Conservation (phyloP, 768 basidiomycete species). For the Solioccasus polychromus region DNA sequence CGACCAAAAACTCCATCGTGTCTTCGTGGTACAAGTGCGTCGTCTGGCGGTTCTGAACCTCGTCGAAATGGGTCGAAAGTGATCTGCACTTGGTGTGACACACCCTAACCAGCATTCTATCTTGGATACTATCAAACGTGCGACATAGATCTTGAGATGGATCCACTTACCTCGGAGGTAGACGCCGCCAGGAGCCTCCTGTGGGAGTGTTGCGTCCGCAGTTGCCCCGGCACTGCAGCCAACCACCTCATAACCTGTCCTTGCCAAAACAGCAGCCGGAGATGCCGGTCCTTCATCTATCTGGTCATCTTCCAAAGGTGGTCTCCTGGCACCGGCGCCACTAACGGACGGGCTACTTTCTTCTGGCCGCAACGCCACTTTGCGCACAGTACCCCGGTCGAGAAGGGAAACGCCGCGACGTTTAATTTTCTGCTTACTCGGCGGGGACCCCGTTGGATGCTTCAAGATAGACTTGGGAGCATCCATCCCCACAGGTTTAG, state of each 20-base stretch:
- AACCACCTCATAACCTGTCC: conserved; percentile 53
- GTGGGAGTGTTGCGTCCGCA: conserved; percentile 19
- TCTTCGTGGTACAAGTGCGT: conserved; percentile 59
- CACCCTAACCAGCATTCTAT: conserved; percentile 85
- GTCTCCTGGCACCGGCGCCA: conserved; percentile 9
- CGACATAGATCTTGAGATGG: background rate
- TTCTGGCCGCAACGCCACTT: conserved; percentile 10
- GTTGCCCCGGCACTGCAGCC: conserved; percentile 67
- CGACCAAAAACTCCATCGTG: conserved; percentile 83
- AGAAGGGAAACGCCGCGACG: conserved; percentile 14
- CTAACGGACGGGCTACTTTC: conserved; percentile 24
- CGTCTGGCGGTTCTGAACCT: conserved; percentile 61
- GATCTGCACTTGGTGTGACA: conserved; percentile 58
- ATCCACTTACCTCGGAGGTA: conserved; percentile 66
- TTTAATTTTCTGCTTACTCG: conserved; percentile 6
- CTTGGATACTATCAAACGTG: conserved; percentile 40
- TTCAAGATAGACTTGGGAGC: conserved; percentile 27
- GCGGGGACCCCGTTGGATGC: conserved; percentile 5
- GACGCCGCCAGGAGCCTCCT: conserved; percentile 45
- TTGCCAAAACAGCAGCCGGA: conserved; percentile 63
- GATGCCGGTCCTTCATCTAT: conserved; percentile 41
- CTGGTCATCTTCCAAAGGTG: conserved; percentile 2
- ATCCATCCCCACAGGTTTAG: conserved; percentile 2
- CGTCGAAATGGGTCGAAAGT: conserved; percentile 57
- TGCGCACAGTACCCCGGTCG: conserved; percentile 9